Evolutionary conservation across 257 asterid species (phyloP).

Genomic region (Schizonepeta tenuifolia): DNA sequence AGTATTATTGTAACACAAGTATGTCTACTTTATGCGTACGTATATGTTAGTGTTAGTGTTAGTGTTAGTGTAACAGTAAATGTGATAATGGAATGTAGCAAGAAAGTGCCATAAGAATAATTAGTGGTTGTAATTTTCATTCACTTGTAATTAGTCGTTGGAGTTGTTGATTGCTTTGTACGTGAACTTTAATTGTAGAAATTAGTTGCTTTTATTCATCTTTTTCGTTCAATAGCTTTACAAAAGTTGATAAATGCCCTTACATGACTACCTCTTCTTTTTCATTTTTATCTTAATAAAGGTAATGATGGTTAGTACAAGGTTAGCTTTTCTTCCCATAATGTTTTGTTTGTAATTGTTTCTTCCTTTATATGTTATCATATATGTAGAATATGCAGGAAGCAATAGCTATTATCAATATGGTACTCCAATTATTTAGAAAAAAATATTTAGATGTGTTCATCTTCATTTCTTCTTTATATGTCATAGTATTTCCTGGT

Average conservation of each 20-base stretch:
- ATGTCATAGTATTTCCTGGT: background rate
- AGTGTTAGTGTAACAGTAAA: too few relatives aligned
- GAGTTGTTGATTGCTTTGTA: background rate
- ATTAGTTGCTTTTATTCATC: slow-evolving; percentile 24
- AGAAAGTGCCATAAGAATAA: background rate
- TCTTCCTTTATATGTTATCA: background rate
- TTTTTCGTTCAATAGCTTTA: slow-evolving; percentile 35
- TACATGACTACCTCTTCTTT: slow-evolving; percentile 31
- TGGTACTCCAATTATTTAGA: background rate
- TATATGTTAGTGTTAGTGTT: too few relatives aligned
- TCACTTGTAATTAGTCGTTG: background rate
- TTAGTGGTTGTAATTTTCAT: slow-evolving; percentile 20
- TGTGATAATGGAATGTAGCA: background rate
- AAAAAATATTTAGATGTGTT: background rate
- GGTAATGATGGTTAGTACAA: slow-evolving; percentile 33
- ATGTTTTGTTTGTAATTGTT: slow-evolving; percentile 23
- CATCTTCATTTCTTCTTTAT: background rate
- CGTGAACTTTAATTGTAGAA: slow-evolving; percentile 21
- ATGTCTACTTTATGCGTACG: too few relatives aligned
- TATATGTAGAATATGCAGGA: too few relatives aligned
- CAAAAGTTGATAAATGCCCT: slow-evolving; percentile 37
- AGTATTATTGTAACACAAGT: too few relatives aligned
- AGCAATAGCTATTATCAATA: slow-evolving; percentile 1
- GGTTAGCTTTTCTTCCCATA: slow-evolving; percentile 36
- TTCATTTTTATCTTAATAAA: slow-evolving; percentile 31